Conservation (phyloP, 306 rosid genomes). For the Malus domestica region ASM211411v1 NC_041795.1:5865501-5866000, state of each 20-base stretch:
- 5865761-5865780: not conserved
- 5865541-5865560: slow-evolving; percentile 79
- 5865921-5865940: not conserved
- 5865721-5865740: not conserved
- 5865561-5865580: slow-evolving; percentile 71
- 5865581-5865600: slow-evolving; percentile 86
- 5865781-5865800: not conserved
- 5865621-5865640: slow-evolving; percentile 84
- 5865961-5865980: not conserved
- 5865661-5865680: slow-evolving; percentile 92
- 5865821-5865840: not conserved
- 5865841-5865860: not conserved
- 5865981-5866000: not conserved
- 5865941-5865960: not conserved
- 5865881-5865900: too few species aligned
- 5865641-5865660: slow-evolving; percentile 80
- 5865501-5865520: slow-evolving; percentile 84
- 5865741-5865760: not conserved
- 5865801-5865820: not conserved
- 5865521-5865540: slow-evolving; percentile 82
- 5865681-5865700: not conserved
- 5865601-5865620: slow-evolving; percentile 76
- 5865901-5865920: not conserved
- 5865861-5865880: not conserved
- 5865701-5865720: not conserved